Evolutionary conservation across 1,284 basidiomycete species (phyloP).

Genomic region (Puccinia triticina): DNA sequence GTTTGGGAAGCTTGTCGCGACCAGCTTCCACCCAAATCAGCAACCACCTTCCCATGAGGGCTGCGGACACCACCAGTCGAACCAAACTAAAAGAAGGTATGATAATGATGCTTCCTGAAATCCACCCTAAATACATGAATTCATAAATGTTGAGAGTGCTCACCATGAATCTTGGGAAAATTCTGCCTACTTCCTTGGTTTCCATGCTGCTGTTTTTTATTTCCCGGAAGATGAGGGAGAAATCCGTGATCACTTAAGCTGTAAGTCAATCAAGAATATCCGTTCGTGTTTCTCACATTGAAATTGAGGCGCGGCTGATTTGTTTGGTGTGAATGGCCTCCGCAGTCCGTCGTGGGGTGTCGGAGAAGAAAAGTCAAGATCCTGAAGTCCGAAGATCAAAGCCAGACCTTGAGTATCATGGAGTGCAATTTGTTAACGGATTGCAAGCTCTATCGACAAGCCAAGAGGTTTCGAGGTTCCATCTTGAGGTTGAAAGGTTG

Average conservation of each 20-base stretch:
- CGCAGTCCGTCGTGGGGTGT: neutral
- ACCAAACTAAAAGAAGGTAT: neutral
- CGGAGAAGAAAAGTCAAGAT: neutral
- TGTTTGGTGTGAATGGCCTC: neutral
- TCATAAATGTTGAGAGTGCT: too few species aligned
- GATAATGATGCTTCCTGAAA: too few species aligned
- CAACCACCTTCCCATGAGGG: neutral
- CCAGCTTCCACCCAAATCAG: neutral
- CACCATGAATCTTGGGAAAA: too few species aligned
- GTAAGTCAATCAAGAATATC: neutral
- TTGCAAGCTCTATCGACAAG: neutral
- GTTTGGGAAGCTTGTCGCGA: constrained; percentile 5
- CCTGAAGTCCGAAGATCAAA: neutral
- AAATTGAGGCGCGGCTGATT: neutral
- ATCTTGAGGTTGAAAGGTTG: neutral
- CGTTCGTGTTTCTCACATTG: neutral
- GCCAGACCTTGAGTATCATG: neutral
- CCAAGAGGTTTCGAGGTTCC: neutral
- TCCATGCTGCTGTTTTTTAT: neutral
- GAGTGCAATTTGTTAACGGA: neutral
- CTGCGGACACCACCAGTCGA: neutral
- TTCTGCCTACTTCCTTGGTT: neutral
- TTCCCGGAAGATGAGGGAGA: neutral
- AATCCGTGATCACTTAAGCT: neutral
- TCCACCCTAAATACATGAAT: too few species aligned